Evolutionary conservation across 805 yeast species (phyloP).

Genomic region (Wickerhamiella alocasiicola): DNA sequence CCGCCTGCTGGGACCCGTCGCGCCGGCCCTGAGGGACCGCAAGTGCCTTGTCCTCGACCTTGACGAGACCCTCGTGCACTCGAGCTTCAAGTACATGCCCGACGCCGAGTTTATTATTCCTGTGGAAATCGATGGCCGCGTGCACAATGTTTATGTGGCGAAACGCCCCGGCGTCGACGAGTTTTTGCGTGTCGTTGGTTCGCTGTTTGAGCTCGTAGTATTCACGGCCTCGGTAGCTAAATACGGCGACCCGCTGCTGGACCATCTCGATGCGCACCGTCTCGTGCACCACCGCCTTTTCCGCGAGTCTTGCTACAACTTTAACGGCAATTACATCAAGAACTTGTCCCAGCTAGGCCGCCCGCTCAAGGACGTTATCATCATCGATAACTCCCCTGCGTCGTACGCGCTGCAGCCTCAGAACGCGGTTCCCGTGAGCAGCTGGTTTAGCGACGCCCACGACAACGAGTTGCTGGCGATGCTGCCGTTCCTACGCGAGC

Average conservation of each 20-base stretch:
- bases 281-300: slow-evolving; percentile 83
- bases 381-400: slow-evolving; percentile 95
- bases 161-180: slow-evolving; percentile 98
- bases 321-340: slow-evolving; percentile 90
- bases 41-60: slow-evolving; percentile 85
- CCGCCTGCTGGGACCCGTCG: slow-evolving; percentile 44
- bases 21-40: slow-evolving; percentile 39
- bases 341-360: slow-evolving; percentile 90
- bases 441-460: slow-evolving; percentile 97
- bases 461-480: slow-evolving; percentile 90
- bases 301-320: slow-evolving; percentile 86
- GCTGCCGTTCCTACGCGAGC: slow-evolving; percentile 78
- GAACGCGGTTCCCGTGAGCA: slow-evolving; percentile 91
- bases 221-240: slow-evolving; percentile 93
- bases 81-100: slow-evolving; percentile 80
- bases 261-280: slow-evolving; percentile 65
- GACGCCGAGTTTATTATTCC: slow-evolving; percentile 96
- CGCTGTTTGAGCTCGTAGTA: slow-evolving; percentile 85
- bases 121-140: slow-evolving; percentile 85
- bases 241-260: slow-evolving; percentile 91
- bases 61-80: slow-evolving; percentile 94
- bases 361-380: slow-evolving; percentile 72
- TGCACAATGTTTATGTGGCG: slow-evolving; percentile 89
- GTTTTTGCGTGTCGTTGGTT: slow-evolving; percentile 69
- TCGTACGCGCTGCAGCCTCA: slow-evolving; percentile 97